Percentiles rank a stretch among this genome's conserved stretches.
Evolutionary conservation across 768 basidiomycete species (phyloP).

Genomic region (Artomyces pyxidatus): DNA sequence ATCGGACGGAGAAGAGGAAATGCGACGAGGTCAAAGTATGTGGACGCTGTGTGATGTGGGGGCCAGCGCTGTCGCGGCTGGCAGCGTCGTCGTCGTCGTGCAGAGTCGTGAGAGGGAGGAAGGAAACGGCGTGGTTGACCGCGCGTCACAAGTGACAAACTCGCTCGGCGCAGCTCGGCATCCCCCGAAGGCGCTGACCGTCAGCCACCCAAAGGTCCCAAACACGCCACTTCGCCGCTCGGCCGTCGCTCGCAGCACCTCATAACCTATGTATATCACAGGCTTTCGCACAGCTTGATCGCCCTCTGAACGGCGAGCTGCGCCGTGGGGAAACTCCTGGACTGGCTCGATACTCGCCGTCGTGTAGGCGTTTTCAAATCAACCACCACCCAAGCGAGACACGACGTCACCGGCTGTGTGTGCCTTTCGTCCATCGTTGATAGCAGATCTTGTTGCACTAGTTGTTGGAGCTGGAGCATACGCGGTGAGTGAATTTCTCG

Average conservation of each 20-base stretch:
- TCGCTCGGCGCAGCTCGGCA: background rate
- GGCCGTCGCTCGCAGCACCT: background rate
- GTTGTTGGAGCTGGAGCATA: too few relatives aligned
- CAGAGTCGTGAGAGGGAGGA: background rate
- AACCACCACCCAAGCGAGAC: too few relatives aligned
- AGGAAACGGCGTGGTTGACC: background rate
- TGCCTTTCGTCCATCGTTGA: too few relatives aligned
- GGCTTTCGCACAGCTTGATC: too few relatives aligned
- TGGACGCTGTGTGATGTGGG: background rate
- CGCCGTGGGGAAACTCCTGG: too few relatives aligned
- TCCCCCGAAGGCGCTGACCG: background rate
- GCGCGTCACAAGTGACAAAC: background rate
- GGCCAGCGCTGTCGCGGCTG: background rate
- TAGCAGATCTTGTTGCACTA: too few relatives aligned
- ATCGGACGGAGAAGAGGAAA: conserved; percentile 23
- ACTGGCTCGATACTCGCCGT: too few relatives aligned
- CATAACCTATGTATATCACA: too few relatives aligned
- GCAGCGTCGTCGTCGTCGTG: background rate
- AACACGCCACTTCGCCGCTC: background rate
- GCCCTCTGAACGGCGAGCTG: too few relatives aligned
- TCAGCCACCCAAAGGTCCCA: background rate
- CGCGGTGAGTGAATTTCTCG: too few relatives aligned
- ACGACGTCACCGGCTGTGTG: too few relatives aligned
- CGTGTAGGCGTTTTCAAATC: too few relatives aligned
- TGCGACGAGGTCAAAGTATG: background rate